These are phyloP conservation scores for Apostasia ramifera DNA, from an alignment of 106 monocot species.

Conservation along the genomic window DNA sequence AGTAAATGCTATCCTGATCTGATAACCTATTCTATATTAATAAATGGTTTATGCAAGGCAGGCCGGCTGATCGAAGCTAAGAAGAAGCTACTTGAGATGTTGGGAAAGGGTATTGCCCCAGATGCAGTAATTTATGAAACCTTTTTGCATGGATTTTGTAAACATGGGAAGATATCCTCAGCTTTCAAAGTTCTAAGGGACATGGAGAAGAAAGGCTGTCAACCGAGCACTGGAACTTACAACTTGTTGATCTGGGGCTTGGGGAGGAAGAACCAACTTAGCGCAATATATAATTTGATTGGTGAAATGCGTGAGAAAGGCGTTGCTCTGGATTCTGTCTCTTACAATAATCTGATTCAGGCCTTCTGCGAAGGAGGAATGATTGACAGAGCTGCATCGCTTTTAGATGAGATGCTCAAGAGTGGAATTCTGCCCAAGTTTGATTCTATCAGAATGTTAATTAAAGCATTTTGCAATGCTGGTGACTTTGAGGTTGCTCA, in stretches of 20 bases:
- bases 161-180: constrained; percentile 63
- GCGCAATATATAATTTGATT: constrained; percentile 53
- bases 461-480: constrained; percentile 51
- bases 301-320: constrained; percentile 73
- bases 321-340: constrained; percentile 39
- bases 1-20: constrained; percentile 69
- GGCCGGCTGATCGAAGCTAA: constrained; percentile 85
- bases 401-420: constrained; percentile 69
- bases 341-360: constrained; percentile 66
- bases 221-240: constrained; percentile 66
- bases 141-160: constrained; percentile 69
- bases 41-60: constrained; percentile 62
- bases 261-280: constrained; percentile 32
- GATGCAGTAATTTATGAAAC: constrained; percentile 70
- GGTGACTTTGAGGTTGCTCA: constrained; percentile 58
- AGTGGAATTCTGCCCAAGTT: constrained; percentile 47
- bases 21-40: constrained; percentile 74
- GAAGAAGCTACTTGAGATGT: constrained; percentile 75
- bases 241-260: constrained; percentile 79
- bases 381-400: constrained; percentile 46
- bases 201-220: constrained; percentile 74
- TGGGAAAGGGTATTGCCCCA: constrained; percentile 46
- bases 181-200: constrained; percentile 84
- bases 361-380: constrained; percentile 51
- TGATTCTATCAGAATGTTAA: constrained; percentile 67